These are phyloP conservation scores for Diophrys sp. DNA, from an alignment of 73 alveolate genomes.

Conservation along the genomic window DNA sequence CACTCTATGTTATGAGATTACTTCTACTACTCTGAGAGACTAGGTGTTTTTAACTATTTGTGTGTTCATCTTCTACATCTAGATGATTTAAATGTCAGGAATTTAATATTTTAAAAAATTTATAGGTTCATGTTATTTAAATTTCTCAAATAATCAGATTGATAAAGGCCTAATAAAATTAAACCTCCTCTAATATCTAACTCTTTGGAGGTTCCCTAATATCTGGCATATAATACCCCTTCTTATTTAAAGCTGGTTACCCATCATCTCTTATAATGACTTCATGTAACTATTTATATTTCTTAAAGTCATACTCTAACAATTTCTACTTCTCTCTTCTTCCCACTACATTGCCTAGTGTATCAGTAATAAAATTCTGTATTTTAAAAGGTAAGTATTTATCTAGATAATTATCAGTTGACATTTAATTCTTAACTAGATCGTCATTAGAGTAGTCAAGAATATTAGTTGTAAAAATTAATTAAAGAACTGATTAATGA, in stretches of 20 bases:
- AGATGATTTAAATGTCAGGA: no score
- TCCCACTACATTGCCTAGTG: not conserved
- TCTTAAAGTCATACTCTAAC: slow-evolving; percentile 3
- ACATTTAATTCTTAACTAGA: not conserved
- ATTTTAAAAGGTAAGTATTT: slow-evolving; percentile 22
- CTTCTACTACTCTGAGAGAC: no score
- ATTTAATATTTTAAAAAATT: no score
- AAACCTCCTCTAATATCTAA: not conserved
- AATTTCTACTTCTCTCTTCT: slow-evolving; percentile 12
- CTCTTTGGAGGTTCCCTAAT: not conserved
- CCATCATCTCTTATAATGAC: slow-evolving; percentile 17
- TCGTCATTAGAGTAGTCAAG: slow-evolving; percentile 16
- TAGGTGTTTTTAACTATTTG: no score
- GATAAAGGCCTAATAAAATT: no score
- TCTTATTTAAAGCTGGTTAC: not conserved
- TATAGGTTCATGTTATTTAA: no score
- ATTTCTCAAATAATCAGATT: no score
- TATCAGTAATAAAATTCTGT: slow-evolving; percentile 26
- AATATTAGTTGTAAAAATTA: no score
- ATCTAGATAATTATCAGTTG: slow-evolving; percentile 29
- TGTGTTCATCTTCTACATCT: no score
- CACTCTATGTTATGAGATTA: no score
- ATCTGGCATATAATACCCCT: slow-evolving; percentile 8
- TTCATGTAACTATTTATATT: slow-evolving; percentile 24
- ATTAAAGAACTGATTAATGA: no score